phyloP scores from a whole-genome alignment of 108 stramenopile genomes.

The Aurantiochytrium sp. region DNA sequence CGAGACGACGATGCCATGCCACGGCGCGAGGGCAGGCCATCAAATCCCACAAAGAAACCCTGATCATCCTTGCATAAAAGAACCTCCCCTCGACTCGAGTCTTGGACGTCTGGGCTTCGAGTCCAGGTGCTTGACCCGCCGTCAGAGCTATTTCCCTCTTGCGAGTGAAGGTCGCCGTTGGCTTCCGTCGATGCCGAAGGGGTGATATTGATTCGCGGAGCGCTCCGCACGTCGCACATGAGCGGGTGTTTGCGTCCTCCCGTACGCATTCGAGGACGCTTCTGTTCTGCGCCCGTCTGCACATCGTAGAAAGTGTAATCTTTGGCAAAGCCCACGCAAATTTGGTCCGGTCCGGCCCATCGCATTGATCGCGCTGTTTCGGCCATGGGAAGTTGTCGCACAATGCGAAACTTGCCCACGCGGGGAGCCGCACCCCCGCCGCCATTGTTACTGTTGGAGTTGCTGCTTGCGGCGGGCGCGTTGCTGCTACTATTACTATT shows the following conservation, averaged over 20 bases:
- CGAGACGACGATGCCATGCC: background rate
- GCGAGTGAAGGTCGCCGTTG: background rate
- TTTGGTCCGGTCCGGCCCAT: background rate
- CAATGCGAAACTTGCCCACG: background rate
- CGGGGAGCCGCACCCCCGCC: background rate
- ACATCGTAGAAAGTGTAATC: background rate
- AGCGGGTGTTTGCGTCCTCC: background rate
- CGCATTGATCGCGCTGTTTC: background rate
- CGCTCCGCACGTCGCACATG: background rate
- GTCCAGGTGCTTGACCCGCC: background rate
- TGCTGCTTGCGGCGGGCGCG: background rate
- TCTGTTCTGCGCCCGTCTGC: background rate
- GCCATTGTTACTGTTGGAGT: background rate
- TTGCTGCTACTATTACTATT: background rate
- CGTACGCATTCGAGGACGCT: background rate
- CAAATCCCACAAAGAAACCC: background rate
- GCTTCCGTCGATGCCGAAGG: no score
- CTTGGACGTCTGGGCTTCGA: background rate
- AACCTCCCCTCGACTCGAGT: background rate
- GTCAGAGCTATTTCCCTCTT: background rate
- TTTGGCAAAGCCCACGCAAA: slow-evolving; percentile 7
- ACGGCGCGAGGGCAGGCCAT: background rate
- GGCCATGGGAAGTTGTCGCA: background rate
- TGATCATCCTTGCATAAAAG: background rate
- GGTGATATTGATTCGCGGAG: no score